Conservation (phyloP, 345 rosid species). For the Capsella bursapastoris region DNA sequence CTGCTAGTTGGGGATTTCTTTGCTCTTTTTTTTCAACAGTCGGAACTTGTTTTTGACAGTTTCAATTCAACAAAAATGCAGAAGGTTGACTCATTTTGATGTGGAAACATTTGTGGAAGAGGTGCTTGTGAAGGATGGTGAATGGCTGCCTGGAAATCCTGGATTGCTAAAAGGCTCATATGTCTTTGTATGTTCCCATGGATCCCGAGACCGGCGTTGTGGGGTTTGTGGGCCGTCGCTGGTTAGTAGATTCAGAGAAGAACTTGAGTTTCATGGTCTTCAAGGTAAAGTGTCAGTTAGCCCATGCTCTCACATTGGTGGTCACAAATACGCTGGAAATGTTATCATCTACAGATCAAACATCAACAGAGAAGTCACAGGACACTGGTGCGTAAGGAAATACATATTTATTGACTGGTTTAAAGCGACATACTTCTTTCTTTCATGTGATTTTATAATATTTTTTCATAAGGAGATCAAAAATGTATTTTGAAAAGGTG, state of each 20-base stretch:
- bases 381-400: constrained; percentile 72
- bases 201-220: constrained; percentile 84
- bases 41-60: constrained; percentile 32
- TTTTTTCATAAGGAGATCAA: background rate
- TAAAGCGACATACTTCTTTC: constrained; percentile 15
- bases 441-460: constrained; percentile 1
- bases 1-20: constrained; percentile 18
- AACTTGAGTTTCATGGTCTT: constrained; percentile 70
- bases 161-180: constrained; percentile 78
- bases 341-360: constrained; percentile 81
- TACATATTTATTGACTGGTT: background rate
- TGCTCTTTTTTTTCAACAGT: constrained; percentile 12
- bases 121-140: constrained; percentile 93
- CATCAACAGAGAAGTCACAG: constrained; percentile 61
- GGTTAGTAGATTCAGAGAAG: constrained; percentile 84
- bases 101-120: constrained; percentile 98
- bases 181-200: constrained; percentile 94
- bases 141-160: constrained; percentile 94
- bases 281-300: constrained; percentile 89
- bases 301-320: constrained; percentile 98
- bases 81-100: constrained; percentile 99
- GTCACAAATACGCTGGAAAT: constrained; percentile 95
- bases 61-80: constrained; percentile 48
- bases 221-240: constrained; percentile 94
- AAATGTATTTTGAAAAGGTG: background rate